Percentiles rank a stretch among this genome's conserved stretches.
Conservation (phyloP, 139 green algal genomes). For the Micromonas commoda region DNA sequence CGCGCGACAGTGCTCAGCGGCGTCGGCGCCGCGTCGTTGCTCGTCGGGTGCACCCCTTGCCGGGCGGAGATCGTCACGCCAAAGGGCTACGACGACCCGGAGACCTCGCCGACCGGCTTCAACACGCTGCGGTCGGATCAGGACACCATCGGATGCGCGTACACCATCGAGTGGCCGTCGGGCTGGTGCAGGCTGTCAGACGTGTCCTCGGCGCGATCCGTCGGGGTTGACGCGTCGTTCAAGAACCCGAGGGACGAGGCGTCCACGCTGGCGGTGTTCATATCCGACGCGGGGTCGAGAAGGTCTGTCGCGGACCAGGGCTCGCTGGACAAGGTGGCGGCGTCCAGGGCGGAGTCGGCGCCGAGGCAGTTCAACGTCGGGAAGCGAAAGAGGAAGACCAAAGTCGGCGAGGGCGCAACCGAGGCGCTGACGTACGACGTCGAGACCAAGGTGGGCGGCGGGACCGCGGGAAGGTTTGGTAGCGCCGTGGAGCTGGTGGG, state of each 20-base stretch:
- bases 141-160: background rate
- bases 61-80: background rate
- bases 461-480: slow-evolving; percentile 6
- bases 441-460: slow-evolving; percentile 14
- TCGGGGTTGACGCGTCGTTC: slow-evolving; percentile 11
- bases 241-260: slow-evolving; percentile 15
- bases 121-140: background rate
- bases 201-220: background rate
- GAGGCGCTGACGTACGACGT: background rate
- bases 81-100: background rate
- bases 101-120: background rate
- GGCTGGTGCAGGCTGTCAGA: background rate
- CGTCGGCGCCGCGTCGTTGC: background rate
- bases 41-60: background rate
- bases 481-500: slow-evolving; percentile 1
- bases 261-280: slow-evolving; percentile 11
- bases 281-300: background rate
- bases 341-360: background rate
- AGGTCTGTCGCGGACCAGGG: background rate
- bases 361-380: background rate
- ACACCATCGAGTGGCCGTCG: slow-evolving; percentile 3
- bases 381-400: background rate
- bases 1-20: background rate
- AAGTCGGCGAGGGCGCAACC: background rate
- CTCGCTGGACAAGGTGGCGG: background rate